Base-by-base conservation (phyloP, 805 yeast genomes). In the Cyberlindnera mrakii region DNA sequence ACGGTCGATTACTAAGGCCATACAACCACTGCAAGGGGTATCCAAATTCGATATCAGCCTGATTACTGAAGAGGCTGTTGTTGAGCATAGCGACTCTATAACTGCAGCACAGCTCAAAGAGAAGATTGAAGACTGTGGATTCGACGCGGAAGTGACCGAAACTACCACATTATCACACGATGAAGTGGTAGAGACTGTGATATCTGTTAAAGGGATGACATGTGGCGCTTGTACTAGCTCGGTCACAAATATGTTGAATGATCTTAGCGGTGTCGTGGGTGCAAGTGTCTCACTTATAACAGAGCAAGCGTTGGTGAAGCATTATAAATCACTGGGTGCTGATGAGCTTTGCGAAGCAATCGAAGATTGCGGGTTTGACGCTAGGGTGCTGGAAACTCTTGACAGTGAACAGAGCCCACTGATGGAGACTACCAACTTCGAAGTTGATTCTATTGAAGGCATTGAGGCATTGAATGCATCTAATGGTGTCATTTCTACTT, bases 341-440 rank as follows among this genome's bases (percentile, higher is more conserved):
- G 4, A 66, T 1, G 53, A 52, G 4, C 57, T 89, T 2, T 58
- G 60, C 23, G 77, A 74, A 18, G 64, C 78, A 2, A 74, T 90
- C 14, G 95, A 87, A 47, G 85, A 82, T 53, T 76, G 82, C 48
- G 96, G 96, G 6, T 86, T 84, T 55, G 89, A 78, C 36, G 79
- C 78, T 8, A 48, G 48, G 3, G 37, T 66, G 6, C 29, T 63
- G 5, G 53, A 53, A 8, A 50, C 47, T 3, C 1, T 32, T 2
- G 39, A 36, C 5, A 20, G 23, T 1, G n/a, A 29, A 3, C 23
- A 23, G 4, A 29, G 27, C 4, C 38, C 44, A 17, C 29, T 35
- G 16, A 14, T 36, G 6, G 50, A 47, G 23, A 40, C 7, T 10
- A 47, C 48, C 14, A 30, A 17, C 18, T 30, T 53, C 30, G 40